Conservation (phyloP, 176 grass and related monocot genomes). For the Carex parvula region DNA sequence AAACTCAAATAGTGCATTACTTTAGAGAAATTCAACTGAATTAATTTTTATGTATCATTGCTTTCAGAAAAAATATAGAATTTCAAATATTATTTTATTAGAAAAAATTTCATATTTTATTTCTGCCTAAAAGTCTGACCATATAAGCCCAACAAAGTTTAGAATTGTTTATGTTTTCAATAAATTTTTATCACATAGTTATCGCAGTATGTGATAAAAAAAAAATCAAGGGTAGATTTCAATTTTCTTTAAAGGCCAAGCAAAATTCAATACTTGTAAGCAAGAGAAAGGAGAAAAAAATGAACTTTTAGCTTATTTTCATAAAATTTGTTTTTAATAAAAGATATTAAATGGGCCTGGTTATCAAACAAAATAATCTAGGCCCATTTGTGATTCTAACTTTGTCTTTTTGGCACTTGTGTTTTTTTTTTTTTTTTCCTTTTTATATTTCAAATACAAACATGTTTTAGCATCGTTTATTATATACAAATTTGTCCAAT, state of each 20-base stretch:
- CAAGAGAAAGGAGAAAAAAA: neutral
- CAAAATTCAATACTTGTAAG: neutral
- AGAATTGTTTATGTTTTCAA: neutral
- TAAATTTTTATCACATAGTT: neutral
- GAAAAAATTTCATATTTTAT: neutral
- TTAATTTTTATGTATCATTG: conserved; percentile 3
- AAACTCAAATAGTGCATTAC: too few species aligned
- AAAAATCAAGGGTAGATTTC: neutral
- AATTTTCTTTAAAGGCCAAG: too few species aligned
- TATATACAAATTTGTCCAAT: neutral
- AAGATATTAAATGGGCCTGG: neutral
- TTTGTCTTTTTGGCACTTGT: neutral
- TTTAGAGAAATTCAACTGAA: neutral
- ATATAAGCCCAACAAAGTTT: neutral
- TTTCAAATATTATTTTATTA: neutral
- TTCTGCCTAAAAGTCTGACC: neutral
- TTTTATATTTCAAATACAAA: neutral
- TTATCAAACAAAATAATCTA: neutral
- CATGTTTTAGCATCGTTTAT: neutral
- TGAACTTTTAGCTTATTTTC: too few species aligned
- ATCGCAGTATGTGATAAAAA: neutral
- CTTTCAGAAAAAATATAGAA: neutral
- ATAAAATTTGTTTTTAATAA: too few species aligned
- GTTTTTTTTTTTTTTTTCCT: neutral
- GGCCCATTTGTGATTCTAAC: neutral